Base-by-base conservation (phyloP, 164 flowering plant genomes). In the Buxus sempervirens region DNA sequence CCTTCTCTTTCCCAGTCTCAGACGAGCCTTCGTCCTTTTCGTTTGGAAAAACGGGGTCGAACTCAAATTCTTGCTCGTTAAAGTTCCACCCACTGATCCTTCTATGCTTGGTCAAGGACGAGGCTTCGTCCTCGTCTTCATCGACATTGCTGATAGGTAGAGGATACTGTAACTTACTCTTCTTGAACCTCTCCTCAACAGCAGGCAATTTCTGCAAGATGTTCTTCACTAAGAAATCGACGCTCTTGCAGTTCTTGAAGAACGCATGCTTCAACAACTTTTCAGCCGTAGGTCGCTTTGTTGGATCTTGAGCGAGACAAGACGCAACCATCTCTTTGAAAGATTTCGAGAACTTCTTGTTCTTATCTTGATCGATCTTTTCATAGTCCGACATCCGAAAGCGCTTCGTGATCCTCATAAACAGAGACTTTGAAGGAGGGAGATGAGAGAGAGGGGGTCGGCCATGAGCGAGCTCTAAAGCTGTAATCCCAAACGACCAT, bases 61-160 rank as follows among this genome's bases (percentile, higher is more conserved):
- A 57, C 63, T 88, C 76, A 3, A 85, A 80, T 1, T 71, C 88
- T 4, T 88, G 83, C 63, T 84, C 84, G 48, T 88, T 85, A 68
- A 93, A 90, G 54, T 88, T 90, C 98, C 97, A 91, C 55, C 97
- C 96, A 70, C 96, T 90, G 9, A 91, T 87, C 80, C 97, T 90
- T 62, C 97, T 81, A 5, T 77, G 72, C 64, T 85, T 89, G 48
- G 53, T 62, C 4, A 16, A 66, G 24, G 64, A 16, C 57, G 70
- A 54, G 2, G 25, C 23, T 16, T 7, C 19, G 51, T 74, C 85
- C 2, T 74, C 83, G 0, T 63, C 65, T 1, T 79, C 83, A 0
- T 75, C 85, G 0, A 74, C 84, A 4, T 68, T 82, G 0, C 69
- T 83, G 2, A 0, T 66, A 58, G 62, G 69, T 25, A 54, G 48